Conservation (phyloP, 208 protist species). For the Leishmania lainsoni region DNA sequence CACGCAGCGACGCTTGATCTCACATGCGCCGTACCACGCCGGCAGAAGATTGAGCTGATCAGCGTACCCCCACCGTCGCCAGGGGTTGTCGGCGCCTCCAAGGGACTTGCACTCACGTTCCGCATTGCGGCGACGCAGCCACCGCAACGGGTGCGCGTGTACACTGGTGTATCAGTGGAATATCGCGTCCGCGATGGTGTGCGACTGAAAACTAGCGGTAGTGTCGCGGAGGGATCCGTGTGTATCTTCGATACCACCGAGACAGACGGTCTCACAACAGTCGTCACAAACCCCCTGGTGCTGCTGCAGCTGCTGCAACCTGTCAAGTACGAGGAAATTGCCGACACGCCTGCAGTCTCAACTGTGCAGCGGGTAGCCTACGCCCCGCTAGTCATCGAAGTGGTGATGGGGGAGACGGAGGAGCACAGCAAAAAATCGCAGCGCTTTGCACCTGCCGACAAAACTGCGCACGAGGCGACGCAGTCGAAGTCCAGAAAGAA, state of each 20-base stretch:
- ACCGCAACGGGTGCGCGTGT: conserved; percentile 22
- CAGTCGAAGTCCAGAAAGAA: background rate
- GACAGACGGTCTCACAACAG: conserved; percentile 3
- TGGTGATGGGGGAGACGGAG: conserved; percentile 23
- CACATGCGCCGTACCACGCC: conserved; percentile 23
- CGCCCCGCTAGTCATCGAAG: conserved; percentile 44
- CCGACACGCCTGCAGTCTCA: background rate
- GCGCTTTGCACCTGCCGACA: background rate
- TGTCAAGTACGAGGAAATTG: conserved; percentile 1
- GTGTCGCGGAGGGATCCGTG: background rate
- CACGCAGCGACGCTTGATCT: conserved; percentile 55
- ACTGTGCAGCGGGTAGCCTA: conserved; percentile 15
- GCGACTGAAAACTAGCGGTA: conserved; percentile 10
- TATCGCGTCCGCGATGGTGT: conserved; percentile 21
- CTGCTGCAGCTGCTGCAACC: conserved; percentile 16
- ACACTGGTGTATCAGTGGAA: conserved; percentile 12
- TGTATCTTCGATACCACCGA: conserved; percentile 20
- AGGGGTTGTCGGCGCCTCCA: background rate
- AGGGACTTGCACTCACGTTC: conserved; percentile 25
- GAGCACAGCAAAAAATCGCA: background rate
- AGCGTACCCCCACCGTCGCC: background rate
- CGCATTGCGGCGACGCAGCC: conserved; percentile 16
- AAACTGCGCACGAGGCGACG: background rate
- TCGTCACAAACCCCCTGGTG: conserved; percentile 14
- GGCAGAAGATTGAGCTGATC: conserved; percentile 28